Evolutionary conservation across 192 early-diverging fungal genomes (phyloP), one percentile per base, ranked within the genome.

Genomic region (Dissophora globulifera): DNA sequence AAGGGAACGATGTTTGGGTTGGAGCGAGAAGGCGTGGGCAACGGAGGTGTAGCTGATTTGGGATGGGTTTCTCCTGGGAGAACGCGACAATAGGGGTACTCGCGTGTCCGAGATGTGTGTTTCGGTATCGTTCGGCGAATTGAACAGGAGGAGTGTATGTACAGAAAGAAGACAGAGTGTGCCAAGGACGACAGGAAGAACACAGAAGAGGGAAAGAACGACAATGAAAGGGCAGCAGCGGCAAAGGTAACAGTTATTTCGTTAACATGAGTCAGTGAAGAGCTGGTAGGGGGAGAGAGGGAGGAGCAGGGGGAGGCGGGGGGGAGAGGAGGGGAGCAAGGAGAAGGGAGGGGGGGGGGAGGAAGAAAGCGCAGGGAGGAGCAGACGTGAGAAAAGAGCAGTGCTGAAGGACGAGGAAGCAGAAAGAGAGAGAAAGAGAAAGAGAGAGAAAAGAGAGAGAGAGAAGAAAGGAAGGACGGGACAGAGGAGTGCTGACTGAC

Each of bases 181-280:
- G 33, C 40, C 46, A n/a, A n/a, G n/a, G n/a, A n/a, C n/a, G n/a
- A n/a, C n/a, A n/a, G 20, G 19, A 48, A 19, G 25, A 5, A 47
- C 25, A 47, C 11, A 29, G 43, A 40, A 38, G 7, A 45, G 31
- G 23, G 50, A 10, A 27, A 6, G 51, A n/a, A 26, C 3, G 26
- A 19, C 10, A n/a, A 8, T 42, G 46, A 15, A n/a, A 6, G 1
- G 47, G 23, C 23, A 22, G 35, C 35, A 43, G 38, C n/a, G n/a
- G n/a, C n/a, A n/a, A n/a, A n/a, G 38, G 35, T n/a, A 52, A 51
- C 33, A 63, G 48, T 58, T 58, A 63, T 33, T 58, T 68, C 66
- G 66, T 58, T 58, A 68, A 52, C 64, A 56, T 61, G 59, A 51
- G 51, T 52, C 30, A 53, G 30, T 10, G n/a, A 35, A 50, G 4